Evolutionary conservation across 2,329 filamentous ascomycete species (phyloP).

Genomic region (Aureobasidium lini): DNA sequence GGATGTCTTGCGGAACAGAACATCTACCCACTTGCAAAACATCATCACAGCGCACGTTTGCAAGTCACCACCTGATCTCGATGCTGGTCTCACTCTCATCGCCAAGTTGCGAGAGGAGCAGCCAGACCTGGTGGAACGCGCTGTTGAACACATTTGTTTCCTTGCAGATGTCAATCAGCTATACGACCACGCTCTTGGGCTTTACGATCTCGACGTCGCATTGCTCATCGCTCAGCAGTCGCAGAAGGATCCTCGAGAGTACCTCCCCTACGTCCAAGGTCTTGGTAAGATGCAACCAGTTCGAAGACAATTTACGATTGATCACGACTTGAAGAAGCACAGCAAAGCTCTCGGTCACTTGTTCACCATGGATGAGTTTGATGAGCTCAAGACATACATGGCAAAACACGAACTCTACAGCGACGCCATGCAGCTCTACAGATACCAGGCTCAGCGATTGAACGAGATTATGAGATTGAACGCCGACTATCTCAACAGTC

Average conservation of each 20-base stretch:
- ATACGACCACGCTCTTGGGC: conserved; percentile 80
- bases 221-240: conserved; percentile 90
- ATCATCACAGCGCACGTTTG: conserved; percentile 91
- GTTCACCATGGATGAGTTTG: conserved; percentile 63
- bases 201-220: conserved; percentile 87
- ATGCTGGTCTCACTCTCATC: conserved; percentile 74
- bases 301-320: conserved; percentile 74
- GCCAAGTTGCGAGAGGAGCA: conserved; percentile 62
- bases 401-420: conserved; percentile 74
- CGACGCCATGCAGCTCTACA: conserved; percentile 70
- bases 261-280: conserved; percentile 86
- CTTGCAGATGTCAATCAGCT: conserved; percentile 86
- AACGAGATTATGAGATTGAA: conserved; percentile 67
- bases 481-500: conserved; percentile 66
- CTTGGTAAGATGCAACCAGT: conserved; percentile 66
- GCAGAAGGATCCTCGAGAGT: conserved; percentile 90
- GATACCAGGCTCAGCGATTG: conserved; percentile 65
- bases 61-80: conserved; percentile 83
- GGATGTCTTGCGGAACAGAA: conserved; percentile 53
- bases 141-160: conserved; percentile 96
- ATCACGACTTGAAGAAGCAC: conserved; percentile 73
- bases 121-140: conserved; percentile 69
- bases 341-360: conserved; percentile 73
- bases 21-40: conserved; percentile 69
- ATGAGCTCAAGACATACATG: conserved; percentile 71